A percentile compares a stretch with the other conserved stretches of the same genome.
Evolutionary conservation across 306 rosid genomes (phyloP).

Genomic region (Cicer yamashitae): DNA sequence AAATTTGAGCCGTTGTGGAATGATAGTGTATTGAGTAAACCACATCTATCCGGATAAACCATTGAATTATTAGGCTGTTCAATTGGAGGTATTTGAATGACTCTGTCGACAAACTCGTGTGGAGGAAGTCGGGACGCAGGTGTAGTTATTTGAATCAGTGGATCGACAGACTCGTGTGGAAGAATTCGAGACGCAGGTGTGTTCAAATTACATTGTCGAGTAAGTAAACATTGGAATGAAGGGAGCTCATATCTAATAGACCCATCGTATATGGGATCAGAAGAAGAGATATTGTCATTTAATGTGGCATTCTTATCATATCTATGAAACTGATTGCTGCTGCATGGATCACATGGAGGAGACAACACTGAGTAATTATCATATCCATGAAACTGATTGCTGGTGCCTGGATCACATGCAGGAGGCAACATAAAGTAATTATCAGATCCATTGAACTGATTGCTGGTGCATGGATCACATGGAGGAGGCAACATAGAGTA

Average conservation of each 20-base stretch:
- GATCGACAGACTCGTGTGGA: conserved; percentile 61
- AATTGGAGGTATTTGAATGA: conserved; percentile 58
- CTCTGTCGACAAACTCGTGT: conserved; percentile 60
- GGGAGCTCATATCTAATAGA: conserved; percentile 90
- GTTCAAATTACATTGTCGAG: conserved; percentile 71
- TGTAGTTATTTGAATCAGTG: conserved; percentile 57
- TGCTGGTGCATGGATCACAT: too few species aligned
- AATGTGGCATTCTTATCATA: too few species aligned
- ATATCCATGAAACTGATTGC: too few species aligned
- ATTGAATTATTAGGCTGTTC: conserved; percentile 36
- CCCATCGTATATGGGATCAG: conserved; percentile 57
- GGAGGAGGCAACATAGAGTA: too few species aligned
- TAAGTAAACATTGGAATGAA: conserved; percentile 86
- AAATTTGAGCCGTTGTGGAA: conserved; percentile 48
- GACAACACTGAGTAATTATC: conserved; percentile 43
- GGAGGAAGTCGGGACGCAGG: conserved; percentile 55
- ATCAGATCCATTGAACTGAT: too few species aligned
- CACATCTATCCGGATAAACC: conserved; percentile 57
- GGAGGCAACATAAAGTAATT: too few species aligned
- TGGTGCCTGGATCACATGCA: too few species aligned
- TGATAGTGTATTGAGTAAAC: conserved; percentile 54
- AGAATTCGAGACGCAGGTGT: conserved; percentile 52
- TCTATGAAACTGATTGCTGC: too few species aligned
- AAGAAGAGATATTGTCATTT: conserved; percentile 49
- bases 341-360: conserved; percentile 49